phyloP scores from a whole-genome alignment of 495 filamentous ascomycete genomes.

The Pyrenula massariospora region DNA sequence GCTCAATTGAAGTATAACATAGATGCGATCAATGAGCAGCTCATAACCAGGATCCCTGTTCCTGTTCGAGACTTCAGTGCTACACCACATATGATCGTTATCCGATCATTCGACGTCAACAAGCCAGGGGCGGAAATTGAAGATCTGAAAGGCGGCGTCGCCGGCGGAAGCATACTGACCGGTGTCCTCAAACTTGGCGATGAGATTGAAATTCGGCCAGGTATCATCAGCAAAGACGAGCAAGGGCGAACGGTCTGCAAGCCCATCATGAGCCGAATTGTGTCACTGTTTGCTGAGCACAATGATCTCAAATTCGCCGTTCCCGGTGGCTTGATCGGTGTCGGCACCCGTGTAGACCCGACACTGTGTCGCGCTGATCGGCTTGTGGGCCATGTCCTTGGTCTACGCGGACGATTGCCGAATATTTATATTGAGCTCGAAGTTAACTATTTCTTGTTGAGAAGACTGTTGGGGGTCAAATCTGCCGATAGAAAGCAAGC shows the following conservation, averaged over 20 bases:
- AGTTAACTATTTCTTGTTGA: slow-evolving; percentile 96
- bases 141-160: slow-evolving; percentile 96
- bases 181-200: slow-evolving; percentile 93
- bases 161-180: slow-evolving; percentile 90
- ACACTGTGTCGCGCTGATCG: slow-evolving; percentile 97
- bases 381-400: slow-evolving; percentile 95
- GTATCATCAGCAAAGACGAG: slow-evolving; percentile 88
- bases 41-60: slow-evolving; percentile 86
- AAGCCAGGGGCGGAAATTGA: slow-evolving; percentile 99
- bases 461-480: slow-evolving; percentile 89
- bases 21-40: slow-evolving; percentile 89
- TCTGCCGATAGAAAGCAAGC: slow-evolving; percentile 97
- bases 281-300: slow-evolving; percentile 91
- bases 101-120: slow-evolving; percentile 98
- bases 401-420: slow-evolving; percentile 80
- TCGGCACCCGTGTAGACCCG: slow-evolving; percentile 92
- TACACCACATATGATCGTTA: slow-evolving; percentile 95
- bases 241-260: slow-evolving; percentile 90
- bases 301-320: slow-evolving; percentile 97
- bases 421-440: slow-evolving; percentile 96
- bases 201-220: slow-evolving; percentile 95
- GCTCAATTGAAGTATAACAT: slow-evolving; percentile 99
- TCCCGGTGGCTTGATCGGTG: slow-evolving; percentile 91
- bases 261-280: slow-evolving; percentile 89
- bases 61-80: slow-evolving; percentile 79